A percentile compares a stretch with the other conserved stretches of the same genome.
Conservation (phyloP, 495 filamentous ascomycete species). For the Neurospora tetrasperma region DNA sequence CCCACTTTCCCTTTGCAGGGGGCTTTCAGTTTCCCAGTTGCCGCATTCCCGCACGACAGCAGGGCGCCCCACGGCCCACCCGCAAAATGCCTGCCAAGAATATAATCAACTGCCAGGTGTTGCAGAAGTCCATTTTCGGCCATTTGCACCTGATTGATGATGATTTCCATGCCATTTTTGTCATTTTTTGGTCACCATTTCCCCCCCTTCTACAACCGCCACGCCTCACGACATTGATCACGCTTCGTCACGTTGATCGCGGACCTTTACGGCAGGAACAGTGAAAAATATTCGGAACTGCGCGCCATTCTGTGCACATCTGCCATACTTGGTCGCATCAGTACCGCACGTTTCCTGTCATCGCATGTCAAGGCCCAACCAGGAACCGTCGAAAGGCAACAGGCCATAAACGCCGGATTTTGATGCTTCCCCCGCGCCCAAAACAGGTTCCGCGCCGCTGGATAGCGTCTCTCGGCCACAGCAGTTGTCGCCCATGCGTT, state of each 20-base stretch:
- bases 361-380: neutral
- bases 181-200: neutral
- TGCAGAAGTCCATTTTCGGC: neutral
- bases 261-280: neutral
- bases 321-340: neutral
- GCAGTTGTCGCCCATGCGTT: neutral
- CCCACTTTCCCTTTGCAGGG: neutral
- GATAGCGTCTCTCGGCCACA: slow-evolving; percentile 16
- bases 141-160: neutral
- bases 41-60: neutral
- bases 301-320: neutral
- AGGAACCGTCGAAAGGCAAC: neutral
- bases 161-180: neutral
- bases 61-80: neutral
- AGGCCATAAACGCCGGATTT: slow-evolving; percentile 11
- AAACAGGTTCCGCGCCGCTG: slow-evolving; percentile 14
- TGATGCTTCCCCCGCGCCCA: slow-evolving; percentile 22
- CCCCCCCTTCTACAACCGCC: neutral
- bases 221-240: neutral
- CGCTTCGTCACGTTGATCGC: neutral
- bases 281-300: neutral
- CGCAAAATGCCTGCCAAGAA: neutral
- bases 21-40: neutral
- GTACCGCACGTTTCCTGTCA: neutral
- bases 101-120: neutral